Evolutionary conservation across 1,284 basidiomycete species (phyloP).

Genomic region (Thecaphora frezii): DNA sequence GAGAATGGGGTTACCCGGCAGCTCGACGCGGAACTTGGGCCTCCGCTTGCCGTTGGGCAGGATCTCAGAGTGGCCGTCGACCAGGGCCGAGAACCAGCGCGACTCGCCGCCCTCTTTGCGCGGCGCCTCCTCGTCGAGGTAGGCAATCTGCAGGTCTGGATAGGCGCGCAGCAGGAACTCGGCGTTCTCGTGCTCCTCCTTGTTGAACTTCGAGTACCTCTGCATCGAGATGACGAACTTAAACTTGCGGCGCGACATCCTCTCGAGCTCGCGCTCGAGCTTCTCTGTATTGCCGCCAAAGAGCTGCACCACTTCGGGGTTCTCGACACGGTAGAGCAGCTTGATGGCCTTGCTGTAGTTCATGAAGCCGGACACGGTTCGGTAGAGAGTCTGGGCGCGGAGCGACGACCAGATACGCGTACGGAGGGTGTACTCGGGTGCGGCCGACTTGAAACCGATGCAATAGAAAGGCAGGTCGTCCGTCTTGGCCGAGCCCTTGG

Average conservation of each 20-base stretch:
- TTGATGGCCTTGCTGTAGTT: conserved; percentile 99
- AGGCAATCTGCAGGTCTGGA: conserved; percentile 96
- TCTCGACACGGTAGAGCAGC: conserved; percentile 97
- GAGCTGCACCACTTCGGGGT: conserved; percentile 94
- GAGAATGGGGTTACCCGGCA: conserved; percentile 97
- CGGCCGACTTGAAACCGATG: conserved; percentile 98
- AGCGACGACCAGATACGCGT: conserved; percentile 99
- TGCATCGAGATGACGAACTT: conserved; percentile 99
- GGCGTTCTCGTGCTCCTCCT: conserved; percentile 98
- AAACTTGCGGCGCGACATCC: conserved; percentile 97
- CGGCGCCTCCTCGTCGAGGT: conserved; percentile 88
- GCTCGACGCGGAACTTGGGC: conserved; percentile 97
- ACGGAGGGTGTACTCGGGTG: conserved; percentile 95
- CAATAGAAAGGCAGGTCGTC: conserved; percentile 98
- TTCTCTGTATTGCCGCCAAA: conserved; percentile 97
- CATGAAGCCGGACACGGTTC: conserved; percentile 99
- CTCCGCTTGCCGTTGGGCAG: conserved; percentile 81
- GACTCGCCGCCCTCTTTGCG: conserved; percentile 94
- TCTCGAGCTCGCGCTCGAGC: conserved; percentile 92
- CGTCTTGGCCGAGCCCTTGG: conserved; percentile 60
- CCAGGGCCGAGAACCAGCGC: conserved; percentile 89
- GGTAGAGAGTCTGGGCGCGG: conserved; percentile 95
- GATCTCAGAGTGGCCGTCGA: conserved; percentile 97
- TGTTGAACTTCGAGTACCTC: conserved; percentile 98
- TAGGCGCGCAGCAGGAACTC: conserved; percentile 98